Conservation (phyloP, 495 filamentous ascomycete species). For the Schizothecium vesticola region DNA sequence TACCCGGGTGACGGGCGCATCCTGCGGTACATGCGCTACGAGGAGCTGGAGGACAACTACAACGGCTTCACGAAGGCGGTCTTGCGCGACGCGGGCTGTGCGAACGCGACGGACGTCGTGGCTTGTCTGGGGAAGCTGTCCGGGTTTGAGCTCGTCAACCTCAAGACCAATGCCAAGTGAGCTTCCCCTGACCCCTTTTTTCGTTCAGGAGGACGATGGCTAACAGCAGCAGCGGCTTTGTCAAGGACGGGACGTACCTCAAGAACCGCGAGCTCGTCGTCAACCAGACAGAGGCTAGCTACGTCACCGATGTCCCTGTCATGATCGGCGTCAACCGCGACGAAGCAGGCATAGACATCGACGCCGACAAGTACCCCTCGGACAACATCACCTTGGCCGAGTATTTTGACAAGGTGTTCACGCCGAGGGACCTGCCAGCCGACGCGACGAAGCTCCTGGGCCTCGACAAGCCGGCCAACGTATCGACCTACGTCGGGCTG, state of each 20-base stretch:
- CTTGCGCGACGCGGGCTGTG: conserved; percentile 27
- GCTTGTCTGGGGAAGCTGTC: conserved; percentile 33
- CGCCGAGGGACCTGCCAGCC: conserved; percentile 19
- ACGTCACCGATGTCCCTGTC: conserved; percentile 23
- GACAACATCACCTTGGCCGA: conserved; percentile 12
- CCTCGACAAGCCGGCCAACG: conserved; percentile 18
- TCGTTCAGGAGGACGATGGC: neutral
- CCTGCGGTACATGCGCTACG: conserved; percentile 25
- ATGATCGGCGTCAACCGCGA: conserved; percentile 41
- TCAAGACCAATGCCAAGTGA: conserved; percentile 30
- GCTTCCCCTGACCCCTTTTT: neutral
- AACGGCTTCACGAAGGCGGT: conserved; percentile 28
- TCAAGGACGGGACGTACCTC: conserved; percentile 35
- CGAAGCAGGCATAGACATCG: conserved; percentile 32
- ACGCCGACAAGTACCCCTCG: conserved; percentile 22
- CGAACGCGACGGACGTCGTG: conserved; percentile 22
- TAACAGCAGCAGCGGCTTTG: conserved; percentile 16
- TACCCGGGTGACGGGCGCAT: conserved; percentile 17
- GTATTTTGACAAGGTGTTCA: conserved; percentile 15
- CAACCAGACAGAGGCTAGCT: conserved; percentile 16
- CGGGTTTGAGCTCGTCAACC: conserved; percentile 30
- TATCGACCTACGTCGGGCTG: conserved; percentile 20
- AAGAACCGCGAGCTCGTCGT: conserved; percentile 25
- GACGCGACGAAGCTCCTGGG: conserved; percentile 17
- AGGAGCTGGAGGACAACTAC: conserved; percentile 29